Percentiles rank a stretch among this genome's conserved stretches.
Evolutionary conservation across 2,329 filamentous ascomycete genomes (phyloP).

Genomic region (Drechslerella stenobrocha): DNA sequence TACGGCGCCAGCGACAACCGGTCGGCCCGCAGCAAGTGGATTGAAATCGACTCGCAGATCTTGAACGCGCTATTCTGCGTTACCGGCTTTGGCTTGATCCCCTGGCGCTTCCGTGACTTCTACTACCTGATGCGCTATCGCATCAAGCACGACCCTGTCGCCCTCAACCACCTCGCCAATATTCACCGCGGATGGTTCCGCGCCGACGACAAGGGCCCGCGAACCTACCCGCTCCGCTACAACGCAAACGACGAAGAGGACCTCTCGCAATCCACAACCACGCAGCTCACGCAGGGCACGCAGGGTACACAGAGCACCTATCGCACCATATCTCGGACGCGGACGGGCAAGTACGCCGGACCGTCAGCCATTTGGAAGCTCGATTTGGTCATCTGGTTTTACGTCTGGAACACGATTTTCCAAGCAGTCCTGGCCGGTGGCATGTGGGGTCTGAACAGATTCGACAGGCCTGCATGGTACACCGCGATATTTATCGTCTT

Average conservation of each 20-base stretch:
- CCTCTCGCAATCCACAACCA: conserved; percentile 54
- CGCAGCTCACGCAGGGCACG: conserved; percentile 66
- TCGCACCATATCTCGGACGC: conserved; percentile 53
- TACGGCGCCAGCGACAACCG: conserved; percentile 70
- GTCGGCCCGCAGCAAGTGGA: conserved; percentile 77
- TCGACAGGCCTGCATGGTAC: conserved; percentile 74
- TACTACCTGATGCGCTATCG: conserved; percentile 73
- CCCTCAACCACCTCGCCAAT: conserved; percentile 70
- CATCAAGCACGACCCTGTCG: conserved; percentile 57
- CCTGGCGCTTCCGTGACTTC: conserved; percentile 80
- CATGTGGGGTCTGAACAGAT: conserved; percentile 80
- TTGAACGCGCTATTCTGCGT: conserved; percentile 83
- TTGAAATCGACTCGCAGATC: conserved; percentile 82
- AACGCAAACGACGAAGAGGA: conserved; percentile 59
- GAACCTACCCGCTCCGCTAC: conserved; percentile 41
- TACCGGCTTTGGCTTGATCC: conserved; percentile 79
- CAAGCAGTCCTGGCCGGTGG: conserved; percentile 73
- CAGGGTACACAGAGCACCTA: conserved; percentile 67
- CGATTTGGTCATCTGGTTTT: conserved; percentile 77
- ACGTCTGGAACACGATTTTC: conserved; percentile 76
- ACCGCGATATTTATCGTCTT: conserved; percentile 78
- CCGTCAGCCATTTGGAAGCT: conserved; percentile 78
- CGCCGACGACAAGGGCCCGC: conserved; percentile 65
- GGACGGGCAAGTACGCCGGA: conserved; percentile 67
- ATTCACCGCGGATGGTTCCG: conserved; percentile 77